Conservation (phyloP, 495 filamentous ascomycete species). For the Pyrenula massariospora region DNA sequence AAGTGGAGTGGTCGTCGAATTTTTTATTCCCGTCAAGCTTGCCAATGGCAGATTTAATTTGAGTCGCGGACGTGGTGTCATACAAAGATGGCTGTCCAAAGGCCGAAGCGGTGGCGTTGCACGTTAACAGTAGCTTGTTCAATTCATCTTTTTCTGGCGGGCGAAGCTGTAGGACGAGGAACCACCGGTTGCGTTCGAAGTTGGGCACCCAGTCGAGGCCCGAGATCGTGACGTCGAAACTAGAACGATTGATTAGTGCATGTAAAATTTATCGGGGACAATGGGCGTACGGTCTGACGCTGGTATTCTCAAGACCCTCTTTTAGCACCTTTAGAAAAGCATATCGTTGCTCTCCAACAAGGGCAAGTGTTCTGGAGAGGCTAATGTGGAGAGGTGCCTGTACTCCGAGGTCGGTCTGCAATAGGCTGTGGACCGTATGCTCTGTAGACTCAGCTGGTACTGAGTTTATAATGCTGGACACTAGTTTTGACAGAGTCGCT, state of each 20-base stretch:
- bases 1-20: constrained; percentile 28
- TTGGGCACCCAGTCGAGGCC: constrained; percentile 59
- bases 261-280: background rate
- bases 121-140: constrained; percentile 47
- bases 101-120: constrained; percentile 45
- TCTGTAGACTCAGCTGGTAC: constrained; percentile 1
- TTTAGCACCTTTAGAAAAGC: constrained; percentile 38
- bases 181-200: constrained; percentile 68
- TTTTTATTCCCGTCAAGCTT: constrained; percentile 1
- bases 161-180: constrained; percentile 60
- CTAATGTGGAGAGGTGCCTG: constrained; percentile 85
- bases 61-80: constrained; percentile 3
- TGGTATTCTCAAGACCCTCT: constrained; percentile 22
- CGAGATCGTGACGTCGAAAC: constrained; percentile 37
- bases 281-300: constrained; percentile 30
- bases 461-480: constrained; percentile 24
- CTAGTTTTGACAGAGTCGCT: constrained; percentile 36
- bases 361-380: constrained; percentile 61
- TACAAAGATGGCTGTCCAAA: constrained; percentile 72
- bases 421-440: constrained; percentile 40
- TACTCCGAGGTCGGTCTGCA: constrained; percentile 63
- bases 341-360: constrained; percentile 54
- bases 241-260: constrained; percentile 12
- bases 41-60: background rate
- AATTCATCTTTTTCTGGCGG: constrained; percentile 41